phyloP scores from a whole-genome alignment of 2,329 filamentous ascomycete species.

The Myriosclerotinia duriaeana region DNA sequence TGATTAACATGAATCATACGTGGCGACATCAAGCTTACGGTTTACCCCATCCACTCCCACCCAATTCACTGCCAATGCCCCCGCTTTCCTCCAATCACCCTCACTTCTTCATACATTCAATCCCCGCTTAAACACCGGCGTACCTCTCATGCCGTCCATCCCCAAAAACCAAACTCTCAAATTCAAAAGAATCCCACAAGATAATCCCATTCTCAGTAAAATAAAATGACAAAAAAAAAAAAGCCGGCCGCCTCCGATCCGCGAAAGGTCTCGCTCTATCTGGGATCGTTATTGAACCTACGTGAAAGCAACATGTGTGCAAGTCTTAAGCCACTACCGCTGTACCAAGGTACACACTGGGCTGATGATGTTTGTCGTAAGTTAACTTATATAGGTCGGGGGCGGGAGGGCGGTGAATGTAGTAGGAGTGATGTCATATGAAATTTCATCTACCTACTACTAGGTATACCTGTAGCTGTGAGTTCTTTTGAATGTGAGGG shows the following conservation, averaged over 20 bases:
- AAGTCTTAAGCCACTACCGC: background rate
- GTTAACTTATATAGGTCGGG: background rate
- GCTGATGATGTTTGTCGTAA: background rate
- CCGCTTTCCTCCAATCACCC: background rate
- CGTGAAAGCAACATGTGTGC: background rate
- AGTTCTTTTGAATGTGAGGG: too few species aligned
- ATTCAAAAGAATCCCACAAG: background rate
- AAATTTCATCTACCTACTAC: too few species aligned
- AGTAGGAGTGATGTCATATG: too few species aligned
- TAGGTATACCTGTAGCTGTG: too few species aligned
- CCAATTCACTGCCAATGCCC: background rate
- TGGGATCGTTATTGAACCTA: background rate
- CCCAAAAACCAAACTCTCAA: background rate
- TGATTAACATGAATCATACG: background rate
- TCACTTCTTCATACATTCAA: background rate
- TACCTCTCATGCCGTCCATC: background rate
- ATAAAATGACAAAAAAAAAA: background rate
- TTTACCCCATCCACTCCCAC: background rate
- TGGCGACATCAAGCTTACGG: accelerated
- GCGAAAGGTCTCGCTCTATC: background rate
- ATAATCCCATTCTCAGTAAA: background rate
- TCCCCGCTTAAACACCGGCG: background rate
- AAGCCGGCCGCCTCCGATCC: background rate
- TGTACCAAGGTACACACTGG: background rate
- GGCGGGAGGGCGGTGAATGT: background rate